Evolutionary conservation across 176 grass and related monocot genomes (phyloP).

Genomic region (Lolium perenne): DNA sequence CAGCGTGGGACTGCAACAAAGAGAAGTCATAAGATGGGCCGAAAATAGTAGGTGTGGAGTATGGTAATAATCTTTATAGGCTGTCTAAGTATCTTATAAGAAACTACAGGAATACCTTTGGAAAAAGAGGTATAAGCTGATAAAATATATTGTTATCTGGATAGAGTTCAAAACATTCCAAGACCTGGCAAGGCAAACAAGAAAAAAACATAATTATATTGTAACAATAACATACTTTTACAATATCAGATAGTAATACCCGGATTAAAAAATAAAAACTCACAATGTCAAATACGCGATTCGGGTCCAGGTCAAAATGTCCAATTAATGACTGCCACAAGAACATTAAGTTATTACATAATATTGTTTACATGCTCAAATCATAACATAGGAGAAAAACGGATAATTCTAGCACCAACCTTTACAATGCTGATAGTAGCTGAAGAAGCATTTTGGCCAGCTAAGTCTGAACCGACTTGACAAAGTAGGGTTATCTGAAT

Average conservation of each 20-base stretch:
- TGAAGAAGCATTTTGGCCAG: constrained; percentile 59
- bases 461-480: constrained; percentile 83
- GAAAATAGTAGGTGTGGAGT: constrained; percentile 17
- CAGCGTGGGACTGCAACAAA: constrained; percentile 85
- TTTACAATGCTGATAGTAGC: constrained; percentile 96
- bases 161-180: constrained; percentile 97
- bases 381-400: constrained; percentile 30
- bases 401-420: constrained; percentile 50
- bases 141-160: constrained; percentile 82
- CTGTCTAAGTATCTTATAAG: constrained; percentile 26
- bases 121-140: constrained; percentile 97
- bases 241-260: constrained; percentile 14
- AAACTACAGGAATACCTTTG: constrained; percentile 71
- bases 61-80: constrained; percentile 27
- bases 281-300: constrained; percentile 99
- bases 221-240: constrained; percentile 23
- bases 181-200: constrained; percentile 61
- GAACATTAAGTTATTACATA: constrained; percentile 32
- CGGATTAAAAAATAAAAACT: constrained; percentile 50
- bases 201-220: constrained; percentile 34
- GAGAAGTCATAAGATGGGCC: constrained; percentile 34
- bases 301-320: constrained; percentile 98
- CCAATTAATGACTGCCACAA: constrained; percentile 91
- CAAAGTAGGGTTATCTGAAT: constrained; percentile 93
- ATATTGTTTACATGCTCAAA: constrained; percentile 21